Evolutionary conservation across 352 stramenopile species (phyloP), one percentile per base, ranked within the genome.

Genomic region (Phytophthora uliginosa): DNA sequence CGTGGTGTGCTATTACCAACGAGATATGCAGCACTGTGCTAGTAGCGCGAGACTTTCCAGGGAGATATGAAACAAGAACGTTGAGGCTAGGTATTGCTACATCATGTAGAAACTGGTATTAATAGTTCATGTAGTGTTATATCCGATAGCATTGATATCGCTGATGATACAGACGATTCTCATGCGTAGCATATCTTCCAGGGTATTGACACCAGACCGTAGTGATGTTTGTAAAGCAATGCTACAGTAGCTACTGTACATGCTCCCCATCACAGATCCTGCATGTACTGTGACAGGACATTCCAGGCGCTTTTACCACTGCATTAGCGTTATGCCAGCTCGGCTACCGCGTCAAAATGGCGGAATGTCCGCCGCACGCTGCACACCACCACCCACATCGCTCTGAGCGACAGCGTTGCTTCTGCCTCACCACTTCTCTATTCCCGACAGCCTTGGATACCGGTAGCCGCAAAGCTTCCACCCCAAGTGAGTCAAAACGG

Each of bases 381-480:
- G 20, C 53, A 33, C n/a, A 53, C 47, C 47, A 53, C 47, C 42
- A 50, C 42, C 47, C 47, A 53, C 50, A 56, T 56, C 50, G 12
- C 24, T 22, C 34, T 56, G 22, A 56, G 24, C 50, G 50, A 31
- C 20, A 20, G 22, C 22, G 8, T 33, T 22, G 20, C n/a, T 28
- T 26, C 22, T 22, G 50, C 50, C 9, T 36, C 13, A 38, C 36
- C 56, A 62, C 22, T 62, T 62, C 36, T 52, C 28, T 62, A 51
- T 62, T 31, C 36, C 42, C 34, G 50, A 56, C 24, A 34, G 36
- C 13, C 26, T 42, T 64, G 58, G 58, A 64, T 64, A n/a, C n/a
- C n/a, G n/a, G n/a, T n/a, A 64, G 58, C 40, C 58, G 47, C 47
- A 26, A 52, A 48, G 17, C 45, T 26, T 52, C 45, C n/a, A 53